Conservation (phyloP, 805 yeast genomes). For the Candida jianshihensis region DNA sequence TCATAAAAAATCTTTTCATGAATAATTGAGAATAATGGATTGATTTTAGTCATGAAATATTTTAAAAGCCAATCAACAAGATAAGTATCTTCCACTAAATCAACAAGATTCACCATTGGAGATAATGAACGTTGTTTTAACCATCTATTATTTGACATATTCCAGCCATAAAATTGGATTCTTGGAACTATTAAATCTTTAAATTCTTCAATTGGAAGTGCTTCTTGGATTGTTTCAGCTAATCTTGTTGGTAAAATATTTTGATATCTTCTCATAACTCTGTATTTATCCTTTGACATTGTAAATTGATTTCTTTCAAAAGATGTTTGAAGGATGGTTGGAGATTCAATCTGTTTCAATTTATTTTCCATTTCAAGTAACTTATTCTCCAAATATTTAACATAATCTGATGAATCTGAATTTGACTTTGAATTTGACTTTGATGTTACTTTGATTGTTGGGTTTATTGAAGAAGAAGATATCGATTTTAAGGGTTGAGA, state of each 20-base stretch:
- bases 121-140: conserved; percentile 30
- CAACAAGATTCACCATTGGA: conserved; percentile 13
- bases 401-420: conserved; percentile 1
- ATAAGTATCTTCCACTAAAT: conserved; percentile 15
- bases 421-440: no score
- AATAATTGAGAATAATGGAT: conserved; percentile 45
- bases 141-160: conserved; percentile 52
- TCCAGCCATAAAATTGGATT: conserved; percentile 60
- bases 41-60: conserved; percentile 42
- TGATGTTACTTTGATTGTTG: no score
- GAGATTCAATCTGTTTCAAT: no score
- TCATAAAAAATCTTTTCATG: conserved; percentile 49
- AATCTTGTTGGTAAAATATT: conserved; percentile 33
- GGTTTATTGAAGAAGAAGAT: no score
- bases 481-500: no score
- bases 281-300: conserved; percentile 35
- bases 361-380: conserved; percentile 34
- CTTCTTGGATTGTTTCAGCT: conserved; percentile 27
- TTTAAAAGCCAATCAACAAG: conserved; percentile 28
- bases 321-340: conserved; percentile 12
- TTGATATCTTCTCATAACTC: conserved; percentile 41
- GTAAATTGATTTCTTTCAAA: conserved; percentile 20
- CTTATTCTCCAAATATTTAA: conserved; percentile 30
- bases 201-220: conserved; percentile 27
- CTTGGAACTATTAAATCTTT: conserved; percentile 40